Evolutionary conservation across 73 alveolate genomes (phyloP).

Genomic region (Tetrahymena malaccensis): DNA sequence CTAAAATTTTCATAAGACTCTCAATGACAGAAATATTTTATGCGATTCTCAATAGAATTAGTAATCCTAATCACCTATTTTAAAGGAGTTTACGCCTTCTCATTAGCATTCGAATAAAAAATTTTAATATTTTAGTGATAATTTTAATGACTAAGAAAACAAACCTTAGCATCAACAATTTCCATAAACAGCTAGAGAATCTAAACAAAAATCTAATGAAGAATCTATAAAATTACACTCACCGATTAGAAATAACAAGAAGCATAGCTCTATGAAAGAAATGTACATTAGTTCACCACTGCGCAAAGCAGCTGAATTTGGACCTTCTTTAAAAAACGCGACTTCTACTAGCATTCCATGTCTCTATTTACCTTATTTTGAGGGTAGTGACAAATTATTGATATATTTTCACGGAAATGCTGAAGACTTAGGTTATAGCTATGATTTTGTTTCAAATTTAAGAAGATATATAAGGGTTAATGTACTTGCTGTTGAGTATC

Average conservation of each 20-base stretch:
- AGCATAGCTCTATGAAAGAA: neutral
- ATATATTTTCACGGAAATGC: slow-evolving; percentile 86
- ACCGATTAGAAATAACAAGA: neutral
- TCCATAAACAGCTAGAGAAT: neutral
- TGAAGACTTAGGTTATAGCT: slow-evolving; percentile 68
- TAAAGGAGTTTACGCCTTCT: neutral
- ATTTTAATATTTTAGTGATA: neutral
- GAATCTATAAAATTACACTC: neutral
- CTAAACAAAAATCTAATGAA: neutral
- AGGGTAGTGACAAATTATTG: slow-evolving; percentile 2
- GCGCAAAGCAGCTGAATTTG: neutral
- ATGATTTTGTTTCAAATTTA: slow-evolving; percentile 49
- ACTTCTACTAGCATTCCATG: slow-evolving; percentile 24
- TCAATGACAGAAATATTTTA: neutral
- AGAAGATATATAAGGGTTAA: slow-evolving; percentile 65
- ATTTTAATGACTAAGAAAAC: neutral
- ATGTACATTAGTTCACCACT: neutral
- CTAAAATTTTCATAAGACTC: neutral
- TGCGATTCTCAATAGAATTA: neutral
- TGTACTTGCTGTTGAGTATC: slow-evolving; percentile 82
- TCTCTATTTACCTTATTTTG: neutral
- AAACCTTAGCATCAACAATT: neutral
- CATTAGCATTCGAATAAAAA: neutral
- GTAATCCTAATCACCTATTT: neutral
- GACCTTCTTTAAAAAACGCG: neutral